These are phyloP conservation scores for Neopestalotiopsis sp. DNA, from an alignment of 2,329 filamentous ascomycete species.

Conservation along the genomic window DNA sequence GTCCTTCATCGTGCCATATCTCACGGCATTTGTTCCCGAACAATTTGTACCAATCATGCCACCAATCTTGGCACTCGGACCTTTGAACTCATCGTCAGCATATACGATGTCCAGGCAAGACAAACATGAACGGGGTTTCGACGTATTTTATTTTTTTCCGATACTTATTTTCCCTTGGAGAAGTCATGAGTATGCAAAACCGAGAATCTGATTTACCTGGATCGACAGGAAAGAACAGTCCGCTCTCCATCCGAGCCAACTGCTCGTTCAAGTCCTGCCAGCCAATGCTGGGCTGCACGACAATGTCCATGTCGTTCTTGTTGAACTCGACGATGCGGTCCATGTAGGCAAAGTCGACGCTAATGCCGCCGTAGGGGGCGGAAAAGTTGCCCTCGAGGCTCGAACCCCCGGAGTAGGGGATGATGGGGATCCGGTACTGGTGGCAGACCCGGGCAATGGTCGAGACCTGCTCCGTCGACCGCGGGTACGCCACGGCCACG, in stretches of 20 bases:
- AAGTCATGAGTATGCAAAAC: neutral
- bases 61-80: conserved; percentile 74
- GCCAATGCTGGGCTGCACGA: conserved; percentile 89
- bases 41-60: conserved; percentile 84
- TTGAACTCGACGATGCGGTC: conserved; percentile 80
- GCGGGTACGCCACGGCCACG: conserved; percentile 68
- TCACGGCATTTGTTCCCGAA: conserved; percentile 79
- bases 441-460: conserved; percentile 71
- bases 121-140: neutral
- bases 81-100: conserved; percentile 30
- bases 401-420: conserved; percentile 84
- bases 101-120: neutral
- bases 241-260: conserved; percentile 69
- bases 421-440: conserved; percentile 81
- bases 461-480: conserved; percentile 64
- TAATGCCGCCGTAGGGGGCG: conserved; percentile 84
- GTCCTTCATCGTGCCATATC: conserved; percentile 87
- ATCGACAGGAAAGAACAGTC: conserved; percentile 90
- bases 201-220: conserved; percentile 61
- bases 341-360: conserved; percentile 90
- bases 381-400: conserved; percentile 91
- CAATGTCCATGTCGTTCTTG: conserved; percentile 88
- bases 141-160: neutral
- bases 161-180: neutral
- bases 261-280: conserved; percentile 88